Percentiles rank a stretch among this genome's conserved stretches.
Evolutionary conservation across 78 protist species (phyloP).

Genomic region (Diacronema lutheri): DNA sequence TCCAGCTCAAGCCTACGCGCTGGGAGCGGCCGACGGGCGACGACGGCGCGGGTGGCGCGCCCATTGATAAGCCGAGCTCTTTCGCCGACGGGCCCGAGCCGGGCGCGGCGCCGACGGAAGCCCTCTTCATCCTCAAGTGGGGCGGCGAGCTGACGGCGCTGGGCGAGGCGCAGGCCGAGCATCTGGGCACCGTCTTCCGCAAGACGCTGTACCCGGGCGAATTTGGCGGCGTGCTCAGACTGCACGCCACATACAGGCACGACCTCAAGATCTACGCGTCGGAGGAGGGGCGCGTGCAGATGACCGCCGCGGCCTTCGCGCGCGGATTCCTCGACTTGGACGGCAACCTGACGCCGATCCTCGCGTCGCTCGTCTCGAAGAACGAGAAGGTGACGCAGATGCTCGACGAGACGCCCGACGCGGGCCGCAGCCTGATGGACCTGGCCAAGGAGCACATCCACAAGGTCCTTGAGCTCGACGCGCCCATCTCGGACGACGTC

Average conservation of each 20-base stretch:
- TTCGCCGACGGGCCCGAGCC: neutral
- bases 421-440: neutral
- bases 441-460: neutral
- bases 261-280: constrained; percentile 68
- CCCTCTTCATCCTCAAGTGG: constrained; percentile 59
- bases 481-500: neutral
- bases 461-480: neutral
- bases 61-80: too few relatives aligned
- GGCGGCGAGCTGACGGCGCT: constrained; percentile 69
- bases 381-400: constrained; percentile 12
- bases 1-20: constrained; percentile 47
- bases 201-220: constrained; percentile 2
- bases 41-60: neutral
- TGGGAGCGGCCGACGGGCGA: neutral
- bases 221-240: constrained; percentile 29
- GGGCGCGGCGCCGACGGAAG: neutral
- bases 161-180: constrained; percentile 43
- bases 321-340: constrained; percentile 62
- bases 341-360: constrained; percentile 67
- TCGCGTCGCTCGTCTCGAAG: constrained; percentile 45
- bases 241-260: constrained; percentile 65
- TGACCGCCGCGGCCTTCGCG: constrained; percentile 66
- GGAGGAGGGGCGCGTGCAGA: constrained; percentile 67
- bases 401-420: constrained; percentile 48
- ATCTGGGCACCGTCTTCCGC: neutral